Percentiles rank a stretch among this genome's conserved stretches.
Evolutionary conservation across 306 rosid species (phyloP).

Genomic region (Leucaena leucocephala): DNA sequence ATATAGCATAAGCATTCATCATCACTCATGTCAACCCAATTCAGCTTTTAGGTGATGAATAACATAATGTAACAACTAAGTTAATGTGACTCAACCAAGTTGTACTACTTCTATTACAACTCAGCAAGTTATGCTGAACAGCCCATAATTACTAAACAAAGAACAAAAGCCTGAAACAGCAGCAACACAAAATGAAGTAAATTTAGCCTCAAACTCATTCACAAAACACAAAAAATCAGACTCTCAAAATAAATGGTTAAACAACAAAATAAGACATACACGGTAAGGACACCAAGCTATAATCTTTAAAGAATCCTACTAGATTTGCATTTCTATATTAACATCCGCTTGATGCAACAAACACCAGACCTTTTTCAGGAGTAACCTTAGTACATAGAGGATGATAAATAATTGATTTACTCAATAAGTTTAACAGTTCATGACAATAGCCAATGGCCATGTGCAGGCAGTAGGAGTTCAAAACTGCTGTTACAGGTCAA

Average conservation of each 20-base stretch:
- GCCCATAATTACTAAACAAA: neutral
- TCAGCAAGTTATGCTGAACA: neutral
- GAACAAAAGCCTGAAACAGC: neutral
- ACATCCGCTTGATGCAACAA: neutral
- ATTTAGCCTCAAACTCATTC: neutral
- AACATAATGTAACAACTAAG: neutral
- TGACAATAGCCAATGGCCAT: neutral
- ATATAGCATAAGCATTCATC: neutral
- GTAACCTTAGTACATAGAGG: neutral
- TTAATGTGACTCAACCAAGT: neutral
- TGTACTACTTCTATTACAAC: neutral
- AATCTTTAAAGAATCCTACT: neutral
- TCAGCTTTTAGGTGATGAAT: neutral
- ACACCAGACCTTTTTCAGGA: neutral
- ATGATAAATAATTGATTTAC: neutral
- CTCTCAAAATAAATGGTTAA: neutral
- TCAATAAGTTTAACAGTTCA: neutral
- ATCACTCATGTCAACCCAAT: neutral
- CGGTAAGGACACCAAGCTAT: neutral
- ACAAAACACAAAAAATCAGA: neutral
- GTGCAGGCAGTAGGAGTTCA: neutral
- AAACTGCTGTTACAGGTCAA: neutral
- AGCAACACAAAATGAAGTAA: neutral
- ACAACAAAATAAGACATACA: neutral
- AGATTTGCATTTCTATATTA: neutral